Conservation (phyloP, 306 rosid genomes). For the Urtica urens region DNA sequence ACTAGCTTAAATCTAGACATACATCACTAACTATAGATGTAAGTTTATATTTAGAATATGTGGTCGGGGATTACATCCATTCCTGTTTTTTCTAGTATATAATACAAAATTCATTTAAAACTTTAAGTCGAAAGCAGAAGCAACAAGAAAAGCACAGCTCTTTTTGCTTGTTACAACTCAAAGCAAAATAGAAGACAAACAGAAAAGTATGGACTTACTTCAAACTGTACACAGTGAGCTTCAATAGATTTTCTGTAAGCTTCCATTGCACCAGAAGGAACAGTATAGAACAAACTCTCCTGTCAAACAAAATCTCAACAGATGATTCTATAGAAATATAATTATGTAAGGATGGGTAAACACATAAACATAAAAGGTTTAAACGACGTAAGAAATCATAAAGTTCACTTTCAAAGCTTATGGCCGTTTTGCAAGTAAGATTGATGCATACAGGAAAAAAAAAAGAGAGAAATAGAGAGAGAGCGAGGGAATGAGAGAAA, state of each 20-base stretch:
- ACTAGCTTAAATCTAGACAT: too few species aligned
- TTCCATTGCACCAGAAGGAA: constrained; percentile 72
- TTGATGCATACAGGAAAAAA: too few species aligned
- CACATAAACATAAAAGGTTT: too few species aligned
- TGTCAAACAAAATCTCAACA: constrained; percentile 33
- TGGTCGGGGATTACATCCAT: neutral
- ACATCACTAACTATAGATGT: too few species aligned
- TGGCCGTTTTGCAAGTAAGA: too few species aligned
- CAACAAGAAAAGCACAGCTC: constrained; percentile 14
- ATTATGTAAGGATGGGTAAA: too few species aligned
- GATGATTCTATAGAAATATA: constrained; percentile 5
- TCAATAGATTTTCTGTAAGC: constrained; percentile 76
- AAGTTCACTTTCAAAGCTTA: too few species aligned
- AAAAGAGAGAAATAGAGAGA: too few species aligned
- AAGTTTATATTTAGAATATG: too few species aligned
- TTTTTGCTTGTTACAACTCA: too few species aligned
- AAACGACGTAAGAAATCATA: too few species aligned
- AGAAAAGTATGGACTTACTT: constrained; percentile 34
- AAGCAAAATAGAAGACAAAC: neutral
- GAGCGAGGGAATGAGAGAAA: too few species aligned
- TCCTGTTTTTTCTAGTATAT: neutral
- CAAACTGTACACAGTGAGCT: constrained; percentile 49
- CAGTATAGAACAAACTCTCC: constrained; percentile 75
- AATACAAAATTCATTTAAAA: neutral
- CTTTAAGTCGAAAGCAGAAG: neutral